Evolutionary conservation across 2,329 filamentous ascomycete species (phyloP).

Genomic region (Colletotrichum magnum): DNA sequence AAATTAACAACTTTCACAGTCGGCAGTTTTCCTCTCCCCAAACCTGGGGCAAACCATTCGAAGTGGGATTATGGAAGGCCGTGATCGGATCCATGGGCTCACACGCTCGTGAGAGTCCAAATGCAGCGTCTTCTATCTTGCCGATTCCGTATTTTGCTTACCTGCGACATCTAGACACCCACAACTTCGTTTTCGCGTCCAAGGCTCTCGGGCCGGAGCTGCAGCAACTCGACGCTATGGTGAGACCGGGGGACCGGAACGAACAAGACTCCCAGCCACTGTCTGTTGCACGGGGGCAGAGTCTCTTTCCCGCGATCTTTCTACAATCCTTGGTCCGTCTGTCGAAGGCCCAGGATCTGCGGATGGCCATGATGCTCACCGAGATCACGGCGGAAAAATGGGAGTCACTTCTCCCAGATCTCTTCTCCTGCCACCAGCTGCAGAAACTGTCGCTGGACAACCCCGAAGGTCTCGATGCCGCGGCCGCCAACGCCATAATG

Average conservation of each 20-base stretch:
- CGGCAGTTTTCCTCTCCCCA: background rate
- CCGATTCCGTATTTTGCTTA: background rate
- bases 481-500: background rate
- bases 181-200: background rate
- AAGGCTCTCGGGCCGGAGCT: background rate
- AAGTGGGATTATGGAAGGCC: background rate
- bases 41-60: background rate
- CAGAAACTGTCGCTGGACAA: constrained; percentile 7
- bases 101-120: background rate
- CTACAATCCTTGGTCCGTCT: background rate
- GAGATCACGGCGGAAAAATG: constrained; percentile 9
- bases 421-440: background rate
- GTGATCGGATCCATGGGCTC: background rate
- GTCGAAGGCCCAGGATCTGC: background rate
- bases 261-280: no score
- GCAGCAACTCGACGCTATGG: no score
- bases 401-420: background rate
- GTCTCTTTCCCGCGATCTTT: background rate
- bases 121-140: background rate
- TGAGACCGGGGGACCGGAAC: no score
- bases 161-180: background rate
- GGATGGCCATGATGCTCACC: background rate
- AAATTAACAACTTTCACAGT: background rate
- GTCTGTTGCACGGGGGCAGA: no score
- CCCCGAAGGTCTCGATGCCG: background rate